These are phyloP conservation scores for Backusella tarrabulga DNA, from an alignment of 192 early-diverging fungal genomes.

Conservation along the genomic window DNA sequence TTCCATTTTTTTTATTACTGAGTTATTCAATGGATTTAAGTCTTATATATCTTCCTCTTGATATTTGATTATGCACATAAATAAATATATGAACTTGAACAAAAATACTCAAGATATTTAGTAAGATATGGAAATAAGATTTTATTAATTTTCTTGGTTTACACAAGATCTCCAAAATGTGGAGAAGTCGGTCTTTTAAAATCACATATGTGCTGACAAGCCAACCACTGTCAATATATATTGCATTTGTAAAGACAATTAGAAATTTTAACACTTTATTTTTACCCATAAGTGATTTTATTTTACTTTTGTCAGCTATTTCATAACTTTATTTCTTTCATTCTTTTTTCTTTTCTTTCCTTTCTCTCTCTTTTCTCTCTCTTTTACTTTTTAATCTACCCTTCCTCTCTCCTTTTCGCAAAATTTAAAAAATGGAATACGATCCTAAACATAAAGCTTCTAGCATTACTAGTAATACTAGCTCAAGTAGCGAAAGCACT, in stretches of 20 bases:
- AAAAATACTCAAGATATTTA: not conserved
- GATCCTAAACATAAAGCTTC: constrained; percentile 21
- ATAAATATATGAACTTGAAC: not conserved
- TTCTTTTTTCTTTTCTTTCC: not conserved
- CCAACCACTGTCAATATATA: not conserved
- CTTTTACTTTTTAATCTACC: not conserved
- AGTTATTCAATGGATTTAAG: not conserved
- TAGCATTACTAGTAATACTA: constrained; percentile 20
- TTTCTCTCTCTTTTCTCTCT: not conserved
- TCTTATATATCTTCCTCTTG: not conserved
- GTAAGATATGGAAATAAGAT: not conserved
- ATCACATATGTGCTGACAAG: constrained; percentile 1
- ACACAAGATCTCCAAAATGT: not conserved
- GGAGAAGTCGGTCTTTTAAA: not conserved
- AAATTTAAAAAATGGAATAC: constrained; percentile 16
- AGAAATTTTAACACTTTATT: not conserved
- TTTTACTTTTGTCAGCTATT: constrained; percentile 2
- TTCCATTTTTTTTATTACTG: not conserved
- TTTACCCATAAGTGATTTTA: not conserved
- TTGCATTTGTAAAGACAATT: constrained; percentile 19
- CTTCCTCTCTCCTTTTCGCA: not conserved
- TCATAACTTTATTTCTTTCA: not conserved
- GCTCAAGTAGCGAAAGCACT: constrained; percentile 14
- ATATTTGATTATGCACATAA: not conserved
- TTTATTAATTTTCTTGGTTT: not conserved